Evolutionary conservation across 1,139 yeast species (phyloP), one percentile per base, ranked within the genome.

Genomic region (Pichia norvegensis): DNA sequence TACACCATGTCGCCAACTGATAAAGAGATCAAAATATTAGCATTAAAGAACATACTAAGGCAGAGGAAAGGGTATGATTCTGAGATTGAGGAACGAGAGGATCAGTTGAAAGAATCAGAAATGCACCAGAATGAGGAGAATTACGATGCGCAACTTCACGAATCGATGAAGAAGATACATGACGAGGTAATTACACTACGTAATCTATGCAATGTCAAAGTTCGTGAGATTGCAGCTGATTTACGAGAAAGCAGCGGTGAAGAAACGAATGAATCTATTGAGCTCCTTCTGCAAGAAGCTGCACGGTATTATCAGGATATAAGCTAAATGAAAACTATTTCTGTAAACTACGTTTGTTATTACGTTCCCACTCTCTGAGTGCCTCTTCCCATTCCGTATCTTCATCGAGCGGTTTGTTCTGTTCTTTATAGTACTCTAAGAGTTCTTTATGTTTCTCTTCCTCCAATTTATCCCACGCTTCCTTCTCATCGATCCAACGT

Each of bases 401-500:
- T 29, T 75, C 84, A 40, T 76, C 69, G 39, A 74, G 54, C 5
- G 50, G 50, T 48, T 52, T 45, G 14, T 42, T 50, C 5, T 47
- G 50, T 22, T 47, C 27, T 19, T 55, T 47, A 10, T 55, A 54
- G 40, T 52, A 55, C 7, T 58, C 58, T 36, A 54, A 53, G 41
- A 65, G 43, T 36, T 67, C 68, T 39, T 62, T 55, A 38, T 72
- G 70, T 46, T 76, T 76, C 45, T 72, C 72, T 39, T 67, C 71
- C 56, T 80, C 90, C 42, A 66, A 51, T 44, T 73, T 71, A 54
- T 92, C 97, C 62, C 85, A 88, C 44, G 68, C 69, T 36, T 78
- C 84, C 60, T 90, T 92, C 54, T 80, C 73, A 47, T 87, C 97
- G 13, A 94, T 77, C 99, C 99, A 94, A 51, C 99, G 71, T 55